A percentile compares a stretch with the other conserved stretches of the same genome.
Evolutionary conservation across 805 yeast genomes (phyloP).

Genomic region (Starmerella cellae): DNA sequence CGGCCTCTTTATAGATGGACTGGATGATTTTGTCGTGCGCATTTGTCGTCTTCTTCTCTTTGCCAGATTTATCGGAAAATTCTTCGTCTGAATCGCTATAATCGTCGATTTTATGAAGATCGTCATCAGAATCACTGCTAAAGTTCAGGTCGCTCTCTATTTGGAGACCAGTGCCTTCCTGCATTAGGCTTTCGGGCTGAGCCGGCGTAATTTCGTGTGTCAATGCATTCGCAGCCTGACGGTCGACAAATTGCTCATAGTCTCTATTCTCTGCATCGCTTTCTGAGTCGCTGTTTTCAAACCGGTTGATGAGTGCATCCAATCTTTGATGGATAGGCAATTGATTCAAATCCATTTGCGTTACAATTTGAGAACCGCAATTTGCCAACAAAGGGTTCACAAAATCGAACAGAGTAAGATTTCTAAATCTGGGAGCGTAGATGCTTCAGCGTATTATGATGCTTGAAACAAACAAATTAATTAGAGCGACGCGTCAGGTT

Average conservation of each 20-base stretch:
- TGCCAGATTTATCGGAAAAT: background rate
- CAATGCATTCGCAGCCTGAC: conserved; percentile 4
- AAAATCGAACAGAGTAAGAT: too few species aligned
- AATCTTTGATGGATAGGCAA: conserved; percentile 15
- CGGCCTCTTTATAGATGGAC: conserved; percentile 1
- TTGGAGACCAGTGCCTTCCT: background rate
- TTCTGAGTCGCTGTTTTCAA: conserved; percentile 5
- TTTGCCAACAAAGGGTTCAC: too few species aligned
- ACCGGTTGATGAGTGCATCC: conserved; percentile 13
- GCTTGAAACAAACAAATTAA: too few species aligned
- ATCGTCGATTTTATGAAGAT: background rate
- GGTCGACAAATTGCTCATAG: conserved; percentile 11
- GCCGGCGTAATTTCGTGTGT: background rate
- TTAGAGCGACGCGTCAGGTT: too few species aligned
- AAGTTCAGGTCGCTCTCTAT: background rate
- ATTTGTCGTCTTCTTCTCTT: background rate
- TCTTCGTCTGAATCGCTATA: too few species aligned
- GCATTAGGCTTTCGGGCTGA: background rate
- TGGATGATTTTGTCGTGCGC: background rate
- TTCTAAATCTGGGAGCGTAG: too few species aligned
- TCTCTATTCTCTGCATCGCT: conserved; percentile 6
- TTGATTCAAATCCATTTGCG: conserved; percentile 10
- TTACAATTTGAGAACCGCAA: too few species aligned
- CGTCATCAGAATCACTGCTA: background rate
- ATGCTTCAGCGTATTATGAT: too few species aligned